These are phyloP conservation scores for Zymoseptoria tritici DNA, from an alignment of 2,329 filamentous ascomycete genomes.

Conservation along the genomic window DNA sequence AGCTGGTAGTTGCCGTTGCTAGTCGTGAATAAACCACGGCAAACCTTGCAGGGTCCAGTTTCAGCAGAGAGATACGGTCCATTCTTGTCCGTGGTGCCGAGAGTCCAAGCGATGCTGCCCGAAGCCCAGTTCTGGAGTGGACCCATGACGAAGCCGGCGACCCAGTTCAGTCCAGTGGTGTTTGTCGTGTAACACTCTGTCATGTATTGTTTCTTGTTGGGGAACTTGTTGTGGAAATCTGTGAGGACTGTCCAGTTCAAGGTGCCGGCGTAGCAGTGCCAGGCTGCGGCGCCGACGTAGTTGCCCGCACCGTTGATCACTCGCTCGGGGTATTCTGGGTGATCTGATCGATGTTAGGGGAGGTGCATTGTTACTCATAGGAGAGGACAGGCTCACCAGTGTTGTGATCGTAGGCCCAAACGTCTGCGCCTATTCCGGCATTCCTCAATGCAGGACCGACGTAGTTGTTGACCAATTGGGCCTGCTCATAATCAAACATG, in stretches of 20 bases:
- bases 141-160: conserved; percentile 15
- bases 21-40: conserved; percentile 13
- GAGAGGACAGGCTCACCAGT: conserved; percentile 1
- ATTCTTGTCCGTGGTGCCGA: conserved; percentile 9
- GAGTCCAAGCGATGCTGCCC: conserved; percentile 15
- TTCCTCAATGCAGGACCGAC: conserved; percentile 12
- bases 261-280: conserved; percentile 16
- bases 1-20: conserved; percentile 12
- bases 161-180: conserved; percentile 8
- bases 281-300: conserved; percentile 15
- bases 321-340: conserved; percentile 11
- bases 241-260: conserved; percentile 12
- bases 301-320: conserved; percentile 10
- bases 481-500: conserved; percentile 13
- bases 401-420: conserved; percentile 19
- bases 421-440: conserved; percentile 7
- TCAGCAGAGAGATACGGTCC: conserved; percentile 9
- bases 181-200: conserved; percentile 17
- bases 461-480: conserved; percentile 10
- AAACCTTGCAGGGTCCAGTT: conserved; percentile 8
- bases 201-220: conserved; percentile 15
- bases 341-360: conserved; percentile 2
- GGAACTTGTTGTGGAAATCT: conserved; percentile 11
- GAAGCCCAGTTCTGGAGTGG: conserved; percentile 18
- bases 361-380: neutral